These are phyloP conservation scores for Penicillium sp. DNA, from an alignment of 2,329 filamentous ascomycete genomes.

Conservation along the genomic window DNA sequence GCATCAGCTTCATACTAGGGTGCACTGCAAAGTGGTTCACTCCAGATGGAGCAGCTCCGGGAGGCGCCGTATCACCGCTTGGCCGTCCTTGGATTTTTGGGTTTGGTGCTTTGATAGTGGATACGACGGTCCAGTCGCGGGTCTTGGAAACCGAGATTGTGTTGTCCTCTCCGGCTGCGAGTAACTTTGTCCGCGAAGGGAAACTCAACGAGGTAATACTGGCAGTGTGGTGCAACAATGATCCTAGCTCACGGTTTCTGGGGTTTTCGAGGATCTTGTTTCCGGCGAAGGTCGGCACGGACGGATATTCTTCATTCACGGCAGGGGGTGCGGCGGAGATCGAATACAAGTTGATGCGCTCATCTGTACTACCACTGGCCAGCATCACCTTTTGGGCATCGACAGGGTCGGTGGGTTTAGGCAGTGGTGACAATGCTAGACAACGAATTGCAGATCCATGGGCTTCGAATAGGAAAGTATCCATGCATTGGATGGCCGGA, in stretches of 20 bases:
- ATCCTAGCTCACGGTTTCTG: slow-evolving; percentile 83
- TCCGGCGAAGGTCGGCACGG: slow-evolving; percentile 65
- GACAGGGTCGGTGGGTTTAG: slow-evolving; percentile 49
- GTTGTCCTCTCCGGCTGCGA: slow-evolving; percentile 87
- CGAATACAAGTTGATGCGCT: slow-evolving; percentile 91
- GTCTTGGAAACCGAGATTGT: slow-evolving; percentile 84
- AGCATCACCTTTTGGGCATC: slow-evolving; percentile 79
- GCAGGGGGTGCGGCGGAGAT: slow-evolving; percentile 68
- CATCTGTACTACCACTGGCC: slow-evolving; percentile 87
- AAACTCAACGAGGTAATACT: slow-evolving; percentile 78
- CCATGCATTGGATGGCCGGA: slow-evolving; percentile 65
- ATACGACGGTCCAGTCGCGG: slow-evolving; percentile 84
- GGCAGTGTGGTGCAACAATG: slow-evolving; percentile 79
- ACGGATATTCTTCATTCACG: slow-evolving; percentile 53
- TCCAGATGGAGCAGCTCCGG: slow-evolving; percentile 77
- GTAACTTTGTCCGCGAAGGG: slow-evolving; percentile 79
- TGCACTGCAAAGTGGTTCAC: slow-evolving; percentile 95
- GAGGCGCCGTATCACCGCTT: slow-evolving; percentile 82
- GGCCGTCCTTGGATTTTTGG: slow-evolving; percentile 77
- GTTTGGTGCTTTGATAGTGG: slow-evolving; percentile 82
- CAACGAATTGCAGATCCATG: slow-evolving; percentile 88
- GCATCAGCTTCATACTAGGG: slow-evolving; percentile 94
- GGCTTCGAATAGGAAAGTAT: slow-evolving; percentile 94
- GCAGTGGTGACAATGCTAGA: slow-evolving; percentile 77
- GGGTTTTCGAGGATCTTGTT: slow-evolving; percentile 78